A percentile compares a stretch with the other conserved stretches of the same genome.
Conservation (phyloP, 305 asterid genomes). For the Fraxinus albicans region DNA sequence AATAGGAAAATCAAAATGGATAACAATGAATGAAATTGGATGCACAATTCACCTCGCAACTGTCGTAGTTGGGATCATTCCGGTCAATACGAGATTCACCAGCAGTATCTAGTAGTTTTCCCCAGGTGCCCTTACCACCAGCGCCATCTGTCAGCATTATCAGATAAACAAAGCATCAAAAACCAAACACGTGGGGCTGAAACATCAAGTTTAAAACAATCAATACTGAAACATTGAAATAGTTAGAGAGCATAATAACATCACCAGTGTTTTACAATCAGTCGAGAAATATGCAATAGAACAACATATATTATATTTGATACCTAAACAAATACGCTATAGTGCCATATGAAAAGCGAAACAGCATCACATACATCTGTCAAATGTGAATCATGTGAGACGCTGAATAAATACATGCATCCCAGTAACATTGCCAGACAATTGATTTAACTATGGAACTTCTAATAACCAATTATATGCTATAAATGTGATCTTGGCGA, state of each 20-base stretch:
- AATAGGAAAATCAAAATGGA: background rate
- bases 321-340: background rate
- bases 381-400: background rate
- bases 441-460: background rate
- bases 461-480: background rate
- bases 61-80: conserved; percentile 55
- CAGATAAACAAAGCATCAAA: conserved; percentile 8
- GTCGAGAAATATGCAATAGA: background rate
- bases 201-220: background rate
- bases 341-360: background rate
- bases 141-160: conserved; percentile 41
- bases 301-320: background rate
- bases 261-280: background rate
- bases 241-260: background rate
- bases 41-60: conserved; percentile 42
- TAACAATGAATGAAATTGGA: background rate
- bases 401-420: background rate
- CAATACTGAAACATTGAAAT: background rate
- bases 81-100: conserved; percentile 40
- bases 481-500: background rate
- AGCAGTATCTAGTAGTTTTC: conserved; percentile 45
- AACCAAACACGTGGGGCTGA: background rate
- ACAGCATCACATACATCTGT: background rate
- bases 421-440: background rate
- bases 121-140: conserved; percentile 62